Base-by-base conservation (phyloP, 2,329 filamentous ascomycete species). In the Ophiostoma pallidulum region DNA sequence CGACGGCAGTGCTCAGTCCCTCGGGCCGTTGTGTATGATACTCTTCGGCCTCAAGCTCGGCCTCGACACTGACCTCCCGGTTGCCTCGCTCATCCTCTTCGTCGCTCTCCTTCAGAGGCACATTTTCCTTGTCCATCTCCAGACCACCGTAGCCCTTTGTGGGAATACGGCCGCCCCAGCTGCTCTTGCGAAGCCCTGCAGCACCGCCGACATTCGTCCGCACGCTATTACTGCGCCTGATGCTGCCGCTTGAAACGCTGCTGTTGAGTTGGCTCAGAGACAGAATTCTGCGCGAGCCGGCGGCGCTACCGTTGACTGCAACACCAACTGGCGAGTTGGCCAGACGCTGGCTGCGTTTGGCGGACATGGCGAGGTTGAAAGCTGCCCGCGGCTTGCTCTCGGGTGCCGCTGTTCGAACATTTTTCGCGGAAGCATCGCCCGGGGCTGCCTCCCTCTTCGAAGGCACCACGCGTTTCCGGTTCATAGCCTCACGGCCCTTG, bases 221-320 rank as follows among this genome's bases (percentile, higher is more conserved):
- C 55, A 88, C 84, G 49, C 84, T 89, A 61, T 90, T 84, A 62
- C 84, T 90, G 51, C 86, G 76, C 67, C 83, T 84, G 54, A 94
- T 72, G 40, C 77, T 79, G 18, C 77, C 74, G 8, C 66, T 68
- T 6, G 80, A 71, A 29, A 78, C 71, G 59, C 92, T 91, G 61
- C 83, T 82, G 46, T 80, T 86, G 57, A 97, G 94, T 65, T 96
- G 87, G 62, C 84, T 94, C 31, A 97, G 77, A 43, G 88, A 95
- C 50, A 94, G 77, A 58, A 97, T 96, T 41, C 92, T 81, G 35
- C 91, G 77, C 61, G 80, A 75, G 60, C 82, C 72, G 58, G 77
- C 69, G 16, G 19, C 38, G 13, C 40, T 37, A 8, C 48, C 41
- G 19, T 47, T 48, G 28, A 42, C 28, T 1, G 32, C 49, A 4